Percentiles rank a stretch among this genome's conserved stretches.
Conservation (phyloP, 192 early-diverging fungal genomes). For the Linnemannia exigua region DNA sequence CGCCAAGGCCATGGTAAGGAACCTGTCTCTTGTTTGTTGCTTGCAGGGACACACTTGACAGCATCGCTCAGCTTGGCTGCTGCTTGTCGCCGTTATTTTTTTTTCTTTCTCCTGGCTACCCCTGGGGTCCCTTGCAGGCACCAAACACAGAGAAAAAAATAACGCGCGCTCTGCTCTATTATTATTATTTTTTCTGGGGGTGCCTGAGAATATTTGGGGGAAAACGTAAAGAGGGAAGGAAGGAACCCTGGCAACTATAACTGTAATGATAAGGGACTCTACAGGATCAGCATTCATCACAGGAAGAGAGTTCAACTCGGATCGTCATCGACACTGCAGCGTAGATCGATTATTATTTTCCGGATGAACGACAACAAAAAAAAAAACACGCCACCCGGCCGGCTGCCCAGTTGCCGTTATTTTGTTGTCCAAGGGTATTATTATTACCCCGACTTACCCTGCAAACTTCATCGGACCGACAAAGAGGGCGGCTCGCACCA, state of each 20-base stretch:
- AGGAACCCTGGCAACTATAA: background rate
- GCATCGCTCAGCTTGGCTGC: no score
- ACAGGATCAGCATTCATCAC: background rate
- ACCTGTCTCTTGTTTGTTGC: background rate
- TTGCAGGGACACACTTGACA: background rate
- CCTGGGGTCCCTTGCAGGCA: background rate
- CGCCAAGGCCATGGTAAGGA: constrained; percentile 33
- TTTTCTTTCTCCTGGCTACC: background rate
- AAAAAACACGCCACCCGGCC: background rate
- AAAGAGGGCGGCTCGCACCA: background rate
- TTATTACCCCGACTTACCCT: constrained; percentile 1
- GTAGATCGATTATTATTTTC: background rate
- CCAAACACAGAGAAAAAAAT: background rate
- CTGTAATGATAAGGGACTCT: background rate
- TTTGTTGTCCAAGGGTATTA: background rate
- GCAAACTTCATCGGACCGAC: background rate
- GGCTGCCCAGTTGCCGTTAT: background rate
- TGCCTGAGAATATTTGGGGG: constrained; percentile 35
- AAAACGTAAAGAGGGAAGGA: background rate
- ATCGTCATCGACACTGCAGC: background rate
- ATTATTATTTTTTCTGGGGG: constrained; percentile 4
- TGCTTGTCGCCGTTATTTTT: background rate
- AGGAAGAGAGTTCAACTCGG: background rate
- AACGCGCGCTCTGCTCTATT: constrained; percentile 8
- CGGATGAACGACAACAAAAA: background rate